Evolutionary conservation across 352 stramenopile species (phyloP), one percentile per base, ranked within the genome.

Genomic region (Phytophthora quininea): DNA sequence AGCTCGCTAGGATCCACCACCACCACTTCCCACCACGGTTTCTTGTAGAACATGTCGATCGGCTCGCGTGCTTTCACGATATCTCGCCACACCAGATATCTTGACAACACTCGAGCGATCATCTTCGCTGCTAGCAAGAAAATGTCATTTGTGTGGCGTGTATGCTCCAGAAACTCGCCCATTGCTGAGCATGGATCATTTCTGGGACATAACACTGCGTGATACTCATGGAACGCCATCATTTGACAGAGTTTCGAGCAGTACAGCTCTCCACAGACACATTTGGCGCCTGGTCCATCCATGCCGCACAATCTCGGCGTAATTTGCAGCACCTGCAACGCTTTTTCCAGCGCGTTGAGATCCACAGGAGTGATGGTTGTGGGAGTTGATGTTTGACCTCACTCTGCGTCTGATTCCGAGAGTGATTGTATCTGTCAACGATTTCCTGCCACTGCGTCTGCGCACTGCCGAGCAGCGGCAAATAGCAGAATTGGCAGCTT

Each of bases 31-130:
- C 91, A 97, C 92, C 92, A 98, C 0, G 82, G 85, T 60, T 95
- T 89, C 68, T 97, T 93, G 69, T 93, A 95, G 68, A 97, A 98
- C 79, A 94, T 93, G 24, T 91, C 77, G 50, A 96, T 96, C 5
- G 90, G 84, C 32, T 84, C 79, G 24, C 84, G 76, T 0, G 84
- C 78, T 52, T 89, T 86, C 30, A 80, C 57, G 8, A 90, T 67
- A 58, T 91, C 78, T 9, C 70, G 73, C 58, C 74, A 82, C 33
- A 77, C 73, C 2, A 94, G 42, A 64, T 79, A 93, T 3, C 80
- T 69, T 31, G 78, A 83, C 0, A 96, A 29, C 2, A 95, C 66
- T 7, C 81, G 79, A 15, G 89, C 86, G 12, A 98, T 80, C 0
- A 98, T 87, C 55, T 97, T 93, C 29, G 84, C 90, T 19, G 84